Percentiles rank a stretch among this genome's conserved stretches.
These are phyloP conservation scores for Aspergillus sojae DNA, from an alignment of 2,329 filamentous ascomycete genomes.

Conservation along the genomic window DNA sequence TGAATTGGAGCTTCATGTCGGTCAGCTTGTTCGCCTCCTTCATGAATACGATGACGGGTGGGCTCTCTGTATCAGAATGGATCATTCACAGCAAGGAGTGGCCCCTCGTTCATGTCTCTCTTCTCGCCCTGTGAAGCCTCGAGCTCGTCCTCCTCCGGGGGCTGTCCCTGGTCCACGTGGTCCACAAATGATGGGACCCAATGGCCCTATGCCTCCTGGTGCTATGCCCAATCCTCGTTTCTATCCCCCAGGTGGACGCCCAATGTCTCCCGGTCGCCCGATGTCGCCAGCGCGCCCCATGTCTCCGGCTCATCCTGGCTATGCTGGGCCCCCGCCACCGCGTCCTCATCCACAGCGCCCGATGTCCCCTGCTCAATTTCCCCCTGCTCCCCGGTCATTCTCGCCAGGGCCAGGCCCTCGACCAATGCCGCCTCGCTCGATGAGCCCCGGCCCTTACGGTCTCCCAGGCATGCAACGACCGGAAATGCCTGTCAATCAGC, in stretches of 20 bases:
- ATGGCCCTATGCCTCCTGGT: conserved; percentile 34
- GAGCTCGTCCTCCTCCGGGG: conserved; percentile 52
- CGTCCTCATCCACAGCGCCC: conserved; percentile 31
- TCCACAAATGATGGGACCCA: conserved; percentile 38
- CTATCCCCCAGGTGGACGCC: conserved; percentile 40
- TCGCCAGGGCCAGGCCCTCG: conserved; percentile 32
- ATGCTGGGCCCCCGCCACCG: conserved; percentile 31
- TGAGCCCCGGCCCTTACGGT: conserved; percentile 50
- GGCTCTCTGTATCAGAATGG: conserved; percentile 89
- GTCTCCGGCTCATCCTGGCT: conserved; percentile 29
- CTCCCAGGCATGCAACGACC: conserved; percentile 45
- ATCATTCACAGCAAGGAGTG: conserved; percentile 89
- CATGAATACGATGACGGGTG: conserved; percentile 99
- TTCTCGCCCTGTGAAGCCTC: conserved; percentile 85
- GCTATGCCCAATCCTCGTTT: conserved; percentile 34
- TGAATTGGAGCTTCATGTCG: conserved; percentile 78
- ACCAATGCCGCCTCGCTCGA: conserved; percentile 30
- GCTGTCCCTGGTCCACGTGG: conserved; percentile 34
- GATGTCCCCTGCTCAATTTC: conserved; percentile 39
- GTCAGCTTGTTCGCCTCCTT: conserved; percentile 82
- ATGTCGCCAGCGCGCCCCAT: conserved; percentile 22
- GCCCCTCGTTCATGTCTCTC: conserved; percentile 92
- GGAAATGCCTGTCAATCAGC: conserved; percentile 39
- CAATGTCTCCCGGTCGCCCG: conserved; percentile 48
- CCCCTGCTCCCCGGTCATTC: conserved; percentile 39